These are phyloP conservation scores for Hypholoma fasciculare DNA, from an alignment of 768 basidiomycete genomes.

Conservation along the genomic window DNA sequence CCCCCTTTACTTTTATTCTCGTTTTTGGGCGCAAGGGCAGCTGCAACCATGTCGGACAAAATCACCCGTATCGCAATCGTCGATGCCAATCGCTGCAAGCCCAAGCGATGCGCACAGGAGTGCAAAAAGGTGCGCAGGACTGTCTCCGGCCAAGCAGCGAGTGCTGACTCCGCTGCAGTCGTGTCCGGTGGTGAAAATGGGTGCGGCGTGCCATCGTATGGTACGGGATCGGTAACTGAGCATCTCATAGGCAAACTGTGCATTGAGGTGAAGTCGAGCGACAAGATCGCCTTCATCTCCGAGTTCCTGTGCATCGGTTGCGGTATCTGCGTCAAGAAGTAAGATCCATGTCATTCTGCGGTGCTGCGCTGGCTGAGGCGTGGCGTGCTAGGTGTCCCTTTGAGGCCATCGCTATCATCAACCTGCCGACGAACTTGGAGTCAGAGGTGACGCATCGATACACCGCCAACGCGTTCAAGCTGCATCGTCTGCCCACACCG, in stretches of 20 bases:
- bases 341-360: conserved; percentile 26
- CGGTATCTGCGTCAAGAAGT: conserved; percentile 99
- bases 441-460: conserved; percentile 98
- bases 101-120: conserved; percentile 95
- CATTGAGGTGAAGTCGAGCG: conserved; percentile 94
- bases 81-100: conserved; percentile 90
- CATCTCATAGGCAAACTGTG: conserved; percentile 80
- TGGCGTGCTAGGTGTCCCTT: conserved; percentile 81
- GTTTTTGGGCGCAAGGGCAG: conserved; percentile 4
- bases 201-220: conserved; percentile 34
- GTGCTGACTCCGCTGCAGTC: conserved; percentile 25
- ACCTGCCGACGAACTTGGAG: conserved; percentile 95
- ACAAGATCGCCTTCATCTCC: conserved; percentile 99
- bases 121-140: conserved; percentile 82
- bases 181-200: conserved; percentile 98
- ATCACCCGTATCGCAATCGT: conserved; percentile 98
- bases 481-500: conserved; percentile 96
- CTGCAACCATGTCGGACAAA: conserved; percentile 76
- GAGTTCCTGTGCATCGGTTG: conserved; percentile 99
- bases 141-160: not conserved
- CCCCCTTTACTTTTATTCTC: conserved; percentile 8
- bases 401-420: conserved; percentile 98
- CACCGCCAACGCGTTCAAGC: conserved; percentile 97
- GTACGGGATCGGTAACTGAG: not conserved
- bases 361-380: not conserved